phyloP scores from a whole-genome alignment of 331 rosid species.

The Quercus tomentella region DNA sequence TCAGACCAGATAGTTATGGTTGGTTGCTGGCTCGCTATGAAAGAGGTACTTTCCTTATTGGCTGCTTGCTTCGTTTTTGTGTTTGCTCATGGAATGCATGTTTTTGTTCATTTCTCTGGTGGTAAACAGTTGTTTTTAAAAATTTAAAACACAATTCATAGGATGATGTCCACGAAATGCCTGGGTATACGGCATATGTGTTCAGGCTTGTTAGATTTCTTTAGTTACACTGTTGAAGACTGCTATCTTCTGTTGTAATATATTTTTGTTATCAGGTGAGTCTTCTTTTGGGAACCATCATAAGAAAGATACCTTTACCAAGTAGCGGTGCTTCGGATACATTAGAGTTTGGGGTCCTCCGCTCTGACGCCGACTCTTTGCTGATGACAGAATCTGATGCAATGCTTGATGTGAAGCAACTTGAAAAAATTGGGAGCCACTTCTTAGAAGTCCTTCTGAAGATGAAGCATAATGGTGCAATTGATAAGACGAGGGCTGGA shows the following conservation, averaged over 20 bases:
- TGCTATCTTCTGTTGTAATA: neutral
- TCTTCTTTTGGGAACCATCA: slow-evolving; percentile 93
- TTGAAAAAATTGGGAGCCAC: slow-evolving; percentile 85
- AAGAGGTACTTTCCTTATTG: slow-evolving; percentile 64
- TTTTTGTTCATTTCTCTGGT: neutral
- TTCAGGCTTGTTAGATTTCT: neutral
- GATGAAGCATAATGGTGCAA: slow-evolving; percentile 99
- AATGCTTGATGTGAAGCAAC: slow-evolving; percentile 81
- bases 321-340: slow-evolving; percentile 40
- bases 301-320: slow-evolving; percentile 86
- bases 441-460: slow-evolving; percentile 96
- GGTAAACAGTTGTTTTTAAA: neutral
- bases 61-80: neutral
- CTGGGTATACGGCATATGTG: neutral
- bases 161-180: neutral
- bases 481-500: slow-evolving; percentile 98
- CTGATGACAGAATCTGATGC: slow-evolving; percentile 30
- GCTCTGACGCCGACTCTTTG: slow-evolving; percentile 31
- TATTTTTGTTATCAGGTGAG: slow-evolving; percentile 64
- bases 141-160: neutral
- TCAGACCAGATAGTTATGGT: slow-evolving; percentile 95
- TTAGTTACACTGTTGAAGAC: neutral
- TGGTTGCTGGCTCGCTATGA: slow-evolving; percentile 99
- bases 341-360: slow-evolving; percentile 26
- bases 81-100: neutral